Percentiles rank a stretch among this genome's conserved stretches.
Conservation (phyloP, 176 grass and related monocot genomes). For the Oryza nivara region DNA sequence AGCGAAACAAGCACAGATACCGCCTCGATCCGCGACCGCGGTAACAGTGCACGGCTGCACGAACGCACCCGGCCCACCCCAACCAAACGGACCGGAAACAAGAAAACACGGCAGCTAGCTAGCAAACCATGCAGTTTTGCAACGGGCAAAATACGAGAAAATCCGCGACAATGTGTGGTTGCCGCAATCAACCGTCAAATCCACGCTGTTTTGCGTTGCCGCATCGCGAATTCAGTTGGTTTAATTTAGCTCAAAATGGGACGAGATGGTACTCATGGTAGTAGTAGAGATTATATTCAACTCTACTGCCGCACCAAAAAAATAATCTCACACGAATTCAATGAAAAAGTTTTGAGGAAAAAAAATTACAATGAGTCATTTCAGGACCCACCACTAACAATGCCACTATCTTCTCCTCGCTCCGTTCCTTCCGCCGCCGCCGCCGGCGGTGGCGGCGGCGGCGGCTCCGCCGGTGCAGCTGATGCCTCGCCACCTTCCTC, state of each 20-base stretch:
- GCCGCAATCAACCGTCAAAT: conserved; percentile 40
- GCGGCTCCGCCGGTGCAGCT: neutral
- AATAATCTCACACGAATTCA: neutral
- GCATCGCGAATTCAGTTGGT: neutral
- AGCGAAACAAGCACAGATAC: neutral
- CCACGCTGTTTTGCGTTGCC: neutral
- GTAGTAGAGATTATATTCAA: neutral
- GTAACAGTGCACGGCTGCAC: neutral
- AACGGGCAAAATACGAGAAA: too few species aligned
- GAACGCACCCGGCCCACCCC: neutral
- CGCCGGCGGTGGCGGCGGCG: neutral
- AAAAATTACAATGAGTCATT: neutral
- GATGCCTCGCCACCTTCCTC: neutral
- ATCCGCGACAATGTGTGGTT: too few species aligned
- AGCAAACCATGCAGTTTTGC: too few species aligned
- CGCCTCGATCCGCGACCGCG: neutral
- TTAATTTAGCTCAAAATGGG: neutral
- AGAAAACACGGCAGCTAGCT: too few species aligned
- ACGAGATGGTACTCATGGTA: neutral
- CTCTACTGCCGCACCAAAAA: conserved; percentile 8
- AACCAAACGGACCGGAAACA: neutral
- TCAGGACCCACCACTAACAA: neutral
- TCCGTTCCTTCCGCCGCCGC: neutral
- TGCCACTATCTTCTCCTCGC: neutral
- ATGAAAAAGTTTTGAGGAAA: neutral